phyloP scores from a whole-genome alignment of 345 rosid genomes.

The Murraya koenigii region DNA sequence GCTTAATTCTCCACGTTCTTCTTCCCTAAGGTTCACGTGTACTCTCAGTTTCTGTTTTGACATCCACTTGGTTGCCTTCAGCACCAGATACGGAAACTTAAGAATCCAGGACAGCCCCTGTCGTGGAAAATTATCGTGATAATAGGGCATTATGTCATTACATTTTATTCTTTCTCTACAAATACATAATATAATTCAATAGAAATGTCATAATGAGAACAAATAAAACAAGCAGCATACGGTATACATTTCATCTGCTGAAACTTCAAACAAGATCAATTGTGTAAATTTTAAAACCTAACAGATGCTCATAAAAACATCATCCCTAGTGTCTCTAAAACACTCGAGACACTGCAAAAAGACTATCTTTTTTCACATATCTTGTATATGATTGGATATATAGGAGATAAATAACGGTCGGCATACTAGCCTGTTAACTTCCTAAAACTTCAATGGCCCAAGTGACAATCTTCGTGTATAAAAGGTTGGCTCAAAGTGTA shows the following conservation, averaged over 20 bases:
- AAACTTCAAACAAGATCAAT: background rate
- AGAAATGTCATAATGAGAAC: background rate
- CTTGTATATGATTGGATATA: background rate
- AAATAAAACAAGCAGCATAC: background rate
- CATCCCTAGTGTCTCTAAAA: background rate
- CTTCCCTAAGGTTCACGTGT: background rate
- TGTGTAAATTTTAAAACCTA: background rate
- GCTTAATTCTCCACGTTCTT: background rate
- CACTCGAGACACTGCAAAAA: background rate
- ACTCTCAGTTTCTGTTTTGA: conserved; percentile 55
- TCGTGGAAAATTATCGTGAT: background rate
- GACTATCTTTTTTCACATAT: background rate
- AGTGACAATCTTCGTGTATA: too few relatives aligned
- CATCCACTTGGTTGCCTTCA: conserved; percentile 65
- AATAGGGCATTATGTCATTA: background rate
- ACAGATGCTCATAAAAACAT: background rate
- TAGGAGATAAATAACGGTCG: background rate
- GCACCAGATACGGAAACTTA: conserved; percentile 70
- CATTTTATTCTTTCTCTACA: background rate
- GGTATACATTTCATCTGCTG: too few relatives aligned
- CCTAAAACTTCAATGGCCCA: background rate
- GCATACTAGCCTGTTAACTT: background rate
- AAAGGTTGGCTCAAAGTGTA: background rate
- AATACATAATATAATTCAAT: background rate
- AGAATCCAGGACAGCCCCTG: background rate